Evolutionary conservation across 1,284 basidiomycete genomes (phyloP), one percentile per base, ranked within the genome.

Genomic region (Papiliotrema laurentii): DNA sequence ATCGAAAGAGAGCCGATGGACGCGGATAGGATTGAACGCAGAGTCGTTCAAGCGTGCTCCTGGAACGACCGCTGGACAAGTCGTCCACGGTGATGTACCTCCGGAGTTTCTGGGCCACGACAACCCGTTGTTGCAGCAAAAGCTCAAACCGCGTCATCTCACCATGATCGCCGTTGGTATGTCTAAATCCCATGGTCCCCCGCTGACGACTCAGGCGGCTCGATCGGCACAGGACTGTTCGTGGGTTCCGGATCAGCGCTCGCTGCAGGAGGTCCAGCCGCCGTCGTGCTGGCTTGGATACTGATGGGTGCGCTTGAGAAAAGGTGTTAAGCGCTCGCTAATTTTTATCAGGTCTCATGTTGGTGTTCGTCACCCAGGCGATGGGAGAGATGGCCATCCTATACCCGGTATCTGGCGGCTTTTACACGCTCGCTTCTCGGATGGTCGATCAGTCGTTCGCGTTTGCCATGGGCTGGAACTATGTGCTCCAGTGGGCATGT

Each of bases 181-280:
- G 26, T 4, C 40, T 33, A 11, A 11, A 11, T n/a, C n/a, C 9
- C 9, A 13, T 19, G 9, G 9, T 37, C 10, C 30, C 30, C 30
- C 9, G 30, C 9, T n/a, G 9, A n/a, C 11, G 7, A 13, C 37
- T 11, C 22, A 33, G 44, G 44, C 43, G 77, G 77, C n/a, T 72
- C 72, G 21, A 79, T 79, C 55, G 78, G 77, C 30, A 78, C 77
- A 21, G 77, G 74, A 68, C 60, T 68, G 19, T 66, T 66, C 45
- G 63, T 79, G 45, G 78, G 78, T 51, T 73, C 74, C 7, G 78
- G 77, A 22, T 54, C 58, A 24, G 75, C 77, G 10, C 71, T 79
- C 13, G 52, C 58, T 6, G 66, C 49, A 2, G 78, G 77, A 45
- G 79, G 79, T 28, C 78, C 78, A 1, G 72, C 70, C 18, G 75